Base-by-base conservation (phyloP, 345 rosid species). In the Eucalyptus brandiana region DNA sequence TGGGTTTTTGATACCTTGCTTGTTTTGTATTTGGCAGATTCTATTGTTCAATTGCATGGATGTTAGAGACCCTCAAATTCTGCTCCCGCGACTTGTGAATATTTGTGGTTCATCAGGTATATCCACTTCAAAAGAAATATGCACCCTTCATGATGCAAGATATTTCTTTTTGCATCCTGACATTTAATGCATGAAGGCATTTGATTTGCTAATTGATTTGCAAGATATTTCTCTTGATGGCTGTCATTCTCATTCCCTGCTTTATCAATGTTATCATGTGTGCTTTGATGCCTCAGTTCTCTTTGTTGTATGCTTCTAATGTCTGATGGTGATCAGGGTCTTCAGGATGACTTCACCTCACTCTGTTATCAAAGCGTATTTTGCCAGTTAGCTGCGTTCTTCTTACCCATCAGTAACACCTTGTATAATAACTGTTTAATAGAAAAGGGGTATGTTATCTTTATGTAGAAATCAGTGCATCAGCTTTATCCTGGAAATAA, bases 31-130 rank as follows among this genome's bases (percentile, higher is more conserved):
- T 23, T 91, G 92, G 90, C 69, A 97, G 99, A 94, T 97, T 93
- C 96, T 97, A 87, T 91, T 97, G 80, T 97, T 97, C 93, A 97
- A 97, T 89, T 97, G 99, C 93, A 96, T 95, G 98, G 97, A 95
- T 87, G 98, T 93, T 45, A 95, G 99, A 90, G 96, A 97, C 92
- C 98, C 99, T 87, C 94, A 95, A 86, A 90, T 95, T 90, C 90
- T 97, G 90, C 97, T 97, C 88, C 96, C 98, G 86, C 91, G 50
- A 89, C 97, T 97, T 90, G 94, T 95, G 88, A 92, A 87, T 81
- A 93, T 94, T 28, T 97, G 99, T 85, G 95, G 95, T 89, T 91
- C 95, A 88, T 92, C 97, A 90, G 98, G 99, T 96, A 95, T 42
- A 54, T 80, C 90, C 87, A 58, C 90, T 89, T 86, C 47, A 24